Evolutionary conservation across 108 stramenopile species (phyloP).

Genomic region (Stephanodiscus minutulus): DNA sequence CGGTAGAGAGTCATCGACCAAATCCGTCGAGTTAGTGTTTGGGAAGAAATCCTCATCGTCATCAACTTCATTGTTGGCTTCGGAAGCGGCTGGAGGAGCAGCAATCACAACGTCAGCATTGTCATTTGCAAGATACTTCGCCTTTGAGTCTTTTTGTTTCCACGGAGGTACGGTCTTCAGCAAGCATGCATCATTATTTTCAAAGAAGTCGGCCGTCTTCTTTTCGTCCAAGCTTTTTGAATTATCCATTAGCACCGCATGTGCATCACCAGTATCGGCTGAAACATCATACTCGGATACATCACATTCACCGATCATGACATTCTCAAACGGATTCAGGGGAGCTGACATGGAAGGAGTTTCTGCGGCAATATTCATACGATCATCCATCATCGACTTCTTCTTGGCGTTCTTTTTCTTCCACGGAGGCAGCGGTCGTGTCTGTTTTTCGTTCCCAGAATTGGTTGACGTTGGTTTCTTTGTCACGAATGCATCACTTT

Average conservation of each 20-base stretch:
- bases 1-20: constrained; percentile 18
- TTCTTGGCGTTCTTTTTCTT: background rate
- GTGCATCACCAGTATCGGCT: background rate
- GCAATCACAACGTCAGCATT: background rate
- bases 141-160: constrained; percentile 11
- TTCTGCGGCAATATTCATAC: constrained; percentile 5
- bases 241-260: too few relatives aligned
- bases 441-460: background rate
- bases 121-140: background rate
- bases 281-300: background rate
- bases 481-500: background rate
- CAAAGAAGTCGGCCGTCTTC: background rate
- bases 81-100: background rate
- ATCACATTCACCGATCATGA: background rate
- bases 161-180: background rate
- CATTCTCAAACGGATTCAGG: constrained; percentile 26
- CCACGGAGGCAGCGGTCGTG: constrained; percentile 8
- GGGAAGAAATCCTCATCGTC: background rate
- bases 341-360: background rate
- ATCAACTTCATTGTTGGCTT: background rate
- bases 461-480: background rate
- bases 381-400: background rate
- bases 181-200: background rate
- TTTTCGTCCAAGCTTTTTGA: constrained; percentile 8
- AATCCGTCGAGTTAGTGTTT: background rate